phyloP scores from a whole-genome alignment of 1,284 basidiomycete genomes.

The Pseudozyma hubeiensis region DNA sequence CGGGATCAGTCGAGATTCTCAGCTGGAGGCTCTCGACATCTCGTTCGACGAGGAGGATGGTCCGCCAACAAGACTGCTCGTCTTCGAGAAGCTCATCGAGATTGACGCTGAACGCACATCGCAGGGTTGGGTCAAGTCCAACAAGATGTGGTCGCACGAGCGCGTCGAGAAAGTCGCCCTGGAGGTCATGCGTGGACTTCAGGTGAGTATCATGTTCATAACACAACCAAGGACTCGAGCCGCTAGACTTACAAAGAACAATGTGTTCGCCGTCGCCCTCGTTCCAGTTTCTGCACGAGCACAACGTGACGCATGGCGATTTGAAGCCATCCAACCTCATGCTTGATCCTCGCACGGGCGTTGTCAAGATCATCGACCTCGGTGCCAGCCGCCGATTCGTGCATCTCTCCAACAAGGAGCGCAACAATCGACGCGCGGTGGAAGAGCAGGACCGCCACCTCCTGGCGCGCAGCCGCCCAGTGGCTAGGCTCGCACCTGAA shows the following conservation, averaged over 20 bases:
- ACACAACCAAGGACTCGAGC: neutral
- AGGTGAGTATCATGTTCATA: slow-evolving; percentile 17
- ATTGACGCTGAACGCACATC: slow-evolving; percentile 47
- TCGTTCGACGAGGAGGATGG: slow-evolving; percentile 39
- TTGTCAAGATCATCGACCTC: slow-evolving; percentile 58
- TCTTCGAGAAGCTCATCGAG: slow-evolving; percentile 59
- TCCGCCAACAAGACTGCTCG: slow-evolving; percentile 50
- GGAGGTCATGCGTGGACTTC: slow-evolving; percentile 50
- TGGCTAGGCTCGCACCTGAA: slow-evolving; percentile 20
- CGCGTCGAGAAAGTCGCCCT: slow-evolving; percentile 53
- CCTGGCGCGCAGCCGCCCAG: slow-evolving; percentile 4
- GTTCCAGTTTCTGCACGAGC: slow-evolving; percentile 45
- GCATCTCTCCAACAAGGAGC: slow-evolving; percentile 45
- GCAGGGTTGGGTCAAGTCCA: slow-evolving; percentile 47
- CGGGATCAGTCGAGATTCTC: slow-evolving; percentile 3
- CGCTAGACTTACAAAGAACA: neutral
- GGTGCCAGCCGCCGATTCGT: slow-evolving; percentile 59
- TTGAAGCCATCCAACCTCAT: slow-evolving; percentile 62
- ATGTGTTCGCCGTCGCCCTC: too few species aligned
- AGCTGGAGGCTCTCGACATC: slow-evolving; percentile 3
- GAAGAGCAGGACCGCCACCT: slow-evolving; percentile 48
- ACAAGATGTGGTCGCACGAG: slow-evolving; percentile 36
- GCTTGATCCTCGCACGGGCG: slow-evolving; percentile 54
- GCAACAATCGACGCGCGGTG: slow-evolving; percentile 50
- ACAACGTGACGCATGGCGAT: slow-evolving; percentile 59